Base-by-base conservation (phyloP, 2,329 filamentous ascomycete genomes). In the Magnaporthales sp. region DNA sequence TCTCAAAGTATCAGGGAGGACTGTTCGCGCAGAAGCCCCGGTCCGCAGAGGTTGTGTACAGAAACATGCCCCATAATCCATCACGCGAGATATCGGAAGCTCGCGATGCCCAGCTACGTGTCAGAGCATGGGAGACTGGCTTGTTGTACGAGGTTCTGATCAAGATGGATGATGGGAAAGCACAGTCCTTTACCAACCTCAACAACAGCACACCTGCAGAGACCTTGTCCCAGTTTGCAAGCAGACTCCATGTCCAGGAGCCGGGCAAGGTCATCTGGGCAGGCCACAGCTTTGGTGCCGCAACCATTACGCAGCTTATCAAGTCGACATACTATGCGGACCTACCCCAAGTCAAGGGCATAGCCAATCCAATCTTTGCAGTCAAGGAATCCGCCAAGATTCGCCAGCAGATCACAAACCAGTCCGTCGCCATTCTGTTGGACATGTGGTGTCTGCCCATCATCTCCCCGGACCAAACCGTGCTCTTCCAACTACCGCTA, bases 401-500 rank as follows among this genome's bases (percentile, higher is more conserved):
- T 27, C 78, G 83, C 56, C 75, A 76, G 1, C 91, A 94, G 74
- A 84, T 96, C 69, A 92, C 89, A 0, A 83, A 88, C 1, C 79
- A 81, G 58, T 90, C 86, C 9, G 84, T 90, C 0, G 79, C 88
- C 1, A 83, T 92, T 67, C 80, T 96, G 1, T 84, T 96, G 10
- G 92, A 96, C 72, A 87, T 92, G 78, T 96, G 91, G 91, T 89
- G 88, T 68, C 83, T 93, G 70, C 90, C 92, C 0, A 80, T 94
- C 30, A 80, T 89, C 56, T 86, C 86, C 1, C 84, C 85, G 5
- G 78, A 83, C 54, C 89, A 89, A 2, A 77, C 81, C 10, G 84
- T 87, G 70, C 83, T 96, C 0, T 88, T 86, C 77, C 80, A 87
- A n/a, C 83, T 89, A n/a, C 90, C 91, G 0, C 79, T 96, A 29